Evolutionary conservation across 495 filamentous ascomycete species (phyloP).

Genomic region (Pyronema omphalodes): DNA sequence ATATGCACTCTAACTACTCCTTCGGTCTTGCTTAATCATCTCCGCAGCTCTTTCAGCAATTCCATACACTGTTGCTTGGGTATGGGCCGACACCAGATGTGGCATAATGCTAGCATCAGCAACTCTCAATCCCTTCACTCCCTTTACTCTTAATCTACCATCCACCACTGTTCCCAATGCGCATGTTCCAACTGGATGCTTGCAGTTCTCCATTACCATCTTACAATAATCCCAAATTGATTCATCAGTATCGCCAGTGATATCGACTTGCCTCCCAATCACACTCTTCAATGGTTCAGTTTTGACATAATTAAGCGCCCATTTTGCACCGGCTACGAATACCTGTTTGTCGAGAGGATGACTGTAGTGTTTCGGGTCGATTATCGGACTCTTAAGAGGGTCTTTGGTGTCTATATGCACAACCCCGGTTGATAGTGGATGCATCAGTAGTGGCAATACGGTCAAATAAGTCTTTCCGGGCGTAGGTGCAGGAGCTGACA

Average conservation of each 20-base stretch:
- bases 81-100: slow-evolving; percentile 31
- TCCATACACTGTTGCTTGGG: slow-evolving; percentile 34
- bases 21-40: slow-evolving; percentile 27
- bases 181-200: slow-evolving; percentile 43
- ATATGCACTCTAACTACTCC: background rate
- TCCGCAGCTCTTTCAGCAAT: slow-evolving; percentile 42
- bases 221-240: slow-evolving; percentile 35
- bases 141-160: slow-evolving; percentile 34
- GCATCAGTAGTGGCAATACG: slow-evolving; percentile 16
- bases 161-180: slow-evolving; percentile 49
- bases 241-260: slow-evolving; percentile 28
- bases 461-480: slow-evolving; percentile 18
- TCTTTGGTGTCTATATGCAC: slow-evolving; percentile 11
- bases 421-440: slow-evolving; percentile 28
- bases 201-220: slow-evolving; percentile 26
- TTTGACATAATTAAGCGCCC: slow-evolving; percentile 25
- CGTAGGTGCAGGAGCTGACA: slow-evolving; percentile 1
- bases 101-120: slow-evolving; percentile 50
- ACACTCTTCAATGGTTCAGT: slow-evolving; percentile 24
- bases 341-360: slow-evolving; percentile 1
- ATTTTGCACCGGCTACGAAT: background rate
- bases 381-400: background rate
- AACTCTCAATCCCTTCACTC: slow-evolving; percentile 38
- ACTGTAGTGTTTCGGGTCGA: background rate
- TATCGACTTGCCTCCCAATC: background rate